phyloP scores from a whole-genome alignment of 1,284 basidiomycete genomes.

The Paramarasmius palmivorus region DNA sequence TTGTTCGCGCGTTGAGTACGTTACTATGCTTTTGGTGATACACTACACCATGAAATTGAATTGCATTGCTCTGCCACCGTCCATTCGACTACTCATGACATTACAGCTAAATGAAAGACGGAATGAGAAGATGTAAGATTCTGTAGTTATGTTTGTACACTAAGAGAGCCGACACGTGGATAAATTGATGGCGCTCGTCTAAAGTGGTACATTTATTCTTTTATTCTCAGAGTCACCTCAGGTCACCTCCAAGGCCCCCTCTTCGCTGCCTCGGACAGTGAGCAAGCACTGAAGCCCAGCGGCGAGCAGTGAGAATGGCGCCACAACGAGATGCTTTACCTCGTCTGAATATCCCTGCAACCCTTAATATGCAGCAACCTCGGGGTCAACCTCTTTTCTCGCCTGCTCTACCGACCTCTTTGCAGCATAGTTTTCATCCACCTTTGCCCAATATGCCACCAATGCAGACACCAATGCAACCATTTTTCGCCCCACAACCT shows the following conservation, averaged over 20 bases:
- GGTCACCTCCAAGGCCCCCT: neutral
- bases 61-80: no score
- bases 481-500: slow-evolving; percentile 54
- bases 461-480: slow-evolving; percentile 72
- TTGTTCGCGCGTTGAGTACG: no score
- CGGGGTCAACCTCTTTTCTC: slow-evolving; percentile 56
- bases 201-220: no score
- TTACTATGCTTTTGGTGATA: no score
- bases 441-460: slow-evolving; percentile 36
- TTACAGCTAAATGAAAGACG: no score
- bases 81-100: no score
- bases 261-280: neutral
- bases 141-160: no score
- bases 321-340: slow-evolving; percentile 12
- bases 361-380: slow-evolving; percentile 43
- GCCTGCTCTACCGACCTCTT: slow-evolving; percentile 60
- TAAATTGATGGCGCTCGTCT: no score
- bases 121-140: no score
- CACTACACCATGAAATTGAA: no score
- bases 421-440: slow-evolving; percentile 61
- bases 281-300: neutral
- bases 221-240: no score
- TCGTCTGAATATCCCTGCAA: slow-evolving; percentile 15
- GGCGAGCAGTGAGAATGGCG: slow-evolving; percentile 7
- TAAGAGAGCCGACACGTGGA: no score